Conservation (phyloP, 768 basidiomycete species). For the Mycena amicta region DNA sequence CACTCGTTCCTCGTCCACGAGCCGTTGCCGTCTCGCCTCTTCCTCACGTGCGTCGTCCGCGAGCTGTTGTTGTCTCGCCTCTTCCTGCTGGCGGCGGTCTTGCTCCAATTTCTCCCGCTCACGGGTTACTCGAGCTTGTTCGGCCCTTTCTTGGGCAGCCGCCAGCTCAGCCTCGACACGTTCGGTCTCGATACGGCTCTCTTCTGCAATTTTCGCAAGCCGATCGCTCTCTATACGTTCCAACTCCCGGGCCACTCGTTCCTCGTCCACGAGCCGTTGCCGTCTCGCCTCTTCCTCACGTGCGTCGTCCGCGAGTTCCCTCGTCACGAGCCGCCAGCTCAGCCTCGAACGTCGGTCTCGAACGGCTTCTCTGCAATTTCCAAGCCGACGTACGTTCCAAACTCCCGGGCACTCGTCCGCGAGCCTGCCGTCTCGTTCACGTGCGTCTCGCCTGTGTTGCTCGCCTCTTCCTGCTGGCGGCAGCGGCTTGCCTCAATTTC, state of each 20-base stretch:
- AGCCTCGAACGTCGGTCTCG: neutral
- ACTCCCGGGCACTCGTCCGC: neutral
- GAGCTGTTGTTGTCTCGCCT: neutral
- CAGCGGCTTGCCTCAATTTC: too few species aligned
- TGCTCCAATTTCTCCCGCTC: neutral
- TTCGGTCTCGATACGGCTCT: neutral
- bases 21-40: neutral
- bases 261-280: neutral
- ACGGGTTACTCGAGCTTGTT: neutral
- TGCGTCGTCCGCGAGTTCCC: too few species aligned
- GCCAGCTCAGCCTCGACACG: neutral
- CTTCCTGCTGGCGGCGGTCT: too few species aligned
- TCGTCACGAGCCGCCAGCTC: neutral
- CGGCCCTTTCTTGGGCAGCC: neutral
- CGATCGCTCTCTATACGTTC: neutral
- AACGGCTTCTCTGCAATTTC: conserved; percentile 1
- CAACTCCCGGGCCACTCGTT: neutral
- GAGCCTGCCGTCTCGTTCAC: neutral
- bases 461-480: too few species aligned
- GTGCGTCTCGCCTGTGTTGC: too few species aligned
- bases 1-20: neutral
- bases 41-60: neutral
- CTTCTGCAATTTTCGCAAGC: conserved; percentile 2
- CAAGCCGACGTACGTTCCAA: neutral
- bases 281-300: neutral